Evolutionary conservation across 129 eudicot species (phyloP).

Genomic region (Saposhnikovia divaricata): DNA sequence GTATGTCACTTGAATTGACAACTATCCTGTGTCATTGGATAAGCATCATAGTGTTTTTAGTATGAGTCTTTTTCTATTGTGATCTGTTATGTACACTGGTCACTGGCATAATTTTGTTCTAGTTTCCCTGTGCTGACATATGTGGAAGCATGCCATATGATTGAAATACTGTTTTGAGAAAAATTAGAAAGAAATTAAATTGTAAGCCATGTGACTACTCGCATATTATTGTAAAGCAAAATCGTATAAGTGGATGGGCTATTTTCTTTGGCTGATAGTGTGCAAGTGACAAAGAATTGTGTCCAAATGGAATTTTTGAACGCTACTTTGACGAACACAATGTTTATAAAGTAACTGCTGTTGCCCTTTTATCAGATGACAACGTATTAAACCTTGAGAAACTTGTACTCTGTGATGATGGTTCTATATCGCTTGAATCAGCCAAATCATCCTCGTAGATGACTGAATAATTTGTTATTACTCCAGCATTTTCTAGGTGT

Average conservation of each 20-base stretch:
- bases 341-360: conserved; percentile 11
- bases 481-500: conserved; percentile 16
- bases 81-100: too few relatives aligned
- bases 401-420: conserved; percentile 14
- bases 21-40: too few relatives aligned
- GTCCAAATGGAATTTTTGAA: background rate
- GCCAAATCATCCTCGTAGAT: background rate
- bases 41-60: too few relatives aligned
- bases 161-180: background rate
- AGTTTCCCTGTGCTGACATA: background rate
- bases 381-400: conserved; percentile 14
- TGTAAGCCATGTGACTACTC: background rate
- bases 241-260: background rate
- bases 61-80: too few relatives aligned
- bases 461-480: background rate
- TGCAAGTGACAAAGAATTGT: background rate
- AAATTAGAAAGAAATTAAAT: too few relatives aligned
- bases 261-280: background rate
- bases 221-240: background rate
- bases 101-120: background rate
- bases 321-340: background rate
- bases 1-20: background rate
- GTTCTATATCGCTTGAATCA: conserved; percentile 10
- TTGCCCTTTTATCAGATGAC: background rate
- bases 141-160: background rate